These are phyloP conservation scores for Podospora pseudopauciseta DNA, from an alignment of 495 filamentous ascomycete species.

Conservation along the genomic window DNA sequence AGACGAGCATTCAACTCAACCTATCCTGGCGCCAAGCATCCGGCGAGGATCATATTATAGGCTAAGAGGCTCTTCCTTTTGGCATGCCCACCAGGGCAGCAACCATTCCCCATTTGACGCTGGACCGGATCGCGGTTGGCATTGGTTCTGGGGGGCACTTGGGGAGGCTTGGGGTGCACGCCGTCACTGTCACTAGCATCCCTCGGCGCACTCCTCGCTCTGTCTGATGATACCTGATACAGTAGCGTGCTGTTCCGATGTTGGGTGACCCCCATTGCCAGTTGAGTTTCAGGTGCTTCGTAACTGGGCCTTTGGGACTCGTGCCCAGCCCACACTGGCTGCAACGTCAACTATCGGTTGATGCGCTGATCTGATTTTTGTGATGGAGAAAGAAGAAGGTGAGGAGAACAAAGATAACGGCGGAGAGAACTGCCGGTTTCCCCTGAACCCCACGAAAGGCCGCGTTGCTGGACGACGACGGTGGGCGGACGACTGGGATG, in stretches of 20 bases:
- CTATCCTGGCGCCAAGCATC: background rate
- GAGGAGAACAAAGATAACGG: background rate
- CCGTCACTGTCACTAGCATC: background rate
- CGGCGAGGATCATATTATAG: background rate
- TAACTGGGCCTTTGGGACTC: background rate
- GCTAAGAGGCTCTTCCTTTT: slow-evolving; percentile 1
- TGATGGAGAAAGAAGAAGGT: slow-evolving; percentile 1
- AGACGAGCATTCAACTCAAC: background rate
- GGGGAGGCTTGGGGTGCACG: background rate
- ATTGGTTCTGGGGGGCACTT: background rate
- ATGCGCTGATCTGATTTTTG: background rate
- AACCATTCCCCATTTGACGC: background rate
- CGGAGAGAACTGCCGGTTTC: no score
- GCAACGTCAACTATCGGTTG: slow-evolving; percentile 2
- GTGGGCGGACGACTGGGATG: background rate
- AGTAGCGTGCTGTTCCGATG: slow-evolving; percentile 1
- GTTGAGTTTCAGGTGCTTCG: slow-evolving; percentile 8
- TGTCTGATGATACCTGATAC: background rate
- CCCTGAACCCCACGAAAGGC: background rate
- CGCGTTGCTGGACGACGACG: background rate
- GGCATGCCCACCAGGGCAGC: background rate
- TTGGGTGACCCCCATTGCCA: background rate
- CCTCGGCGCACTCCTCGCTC: background rate
- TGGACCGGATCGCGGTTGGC: background rate
- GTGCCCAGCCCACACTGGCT: background rate